Conservation (phyloP, 1,284 basidiomycete genomes). For the Tylopilus orsonianus region DNA sequence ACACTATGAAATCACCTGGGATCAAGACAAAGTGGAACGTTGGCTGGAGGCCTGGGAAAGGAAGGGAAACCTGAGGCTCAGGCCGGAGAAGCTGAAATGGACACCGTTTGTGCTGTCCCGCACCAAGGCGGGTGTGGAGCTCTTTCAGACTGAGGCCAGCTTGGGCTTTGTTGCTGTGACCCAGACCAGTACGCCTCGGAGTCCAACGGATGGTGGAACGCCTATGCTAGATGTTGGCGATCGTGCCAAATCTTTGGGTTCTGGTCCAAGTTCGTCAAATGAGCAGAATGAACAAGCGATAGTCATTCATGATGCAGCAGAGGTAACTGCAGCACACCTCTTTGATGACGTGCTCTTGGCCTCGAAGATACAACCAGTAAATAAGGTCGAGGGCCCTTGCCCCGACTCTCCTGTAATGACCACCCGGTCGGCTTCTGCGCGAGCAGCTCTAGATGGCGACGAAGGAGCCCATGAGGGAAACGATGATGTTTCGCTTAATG, state of each 20-base stretch:
- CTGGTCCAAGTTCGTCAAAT: slow-evolving; percentile 13
- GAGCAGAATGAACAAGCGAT: slow-evolving; percentile 20
- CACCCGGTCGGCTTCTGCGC: slow-evolving; percentile 21
- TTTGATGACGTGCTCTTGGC: slow-evolving; percentile 30
- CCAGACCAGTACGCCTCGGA: slow-evolving; percentile 24
- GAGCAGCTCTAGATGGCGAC: slow-evolving; percentile 13
- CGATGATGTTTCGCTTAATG: slow-evolving; percentile 7
- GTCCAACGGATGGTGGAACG: slow-evolving; percentile 25
- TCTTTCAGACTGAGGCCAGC: slow-evolving; percentile 31
- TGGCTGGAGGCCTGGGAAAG: slow-evolving; percentile 72
- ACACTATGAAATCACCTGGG: slow-evolving; percentile 78
- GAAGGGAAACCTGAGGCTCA: slow-evolving; percentile 81
- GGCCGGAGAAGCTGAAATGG: slow-evolving; percentile 90
- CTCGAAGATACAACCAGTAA: slow-evolving; percentile 21
- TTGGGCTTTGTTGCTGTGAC: slow-evolving; percentile 20
- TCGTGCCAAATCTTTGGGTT: slow-evolving; percentile 19
- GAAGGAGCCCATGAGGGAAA: slow-evolving; percentile 8
- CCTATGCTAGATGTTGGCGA: slow-evolving; percentile 24
- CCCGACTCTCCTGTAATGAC: slow-evolving; percentile 18
- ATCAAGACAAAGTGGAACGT: slow-evolving; percentile 64
- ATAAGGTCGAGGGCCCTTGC: slow-evolving; percentile 13
- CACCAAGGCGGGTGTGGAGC: slow-evolving; percentile 44
- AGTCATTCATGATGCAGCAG: slow-evolving; percentile 6
- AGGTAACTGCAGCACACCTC: slow-evolving; percentile 32
- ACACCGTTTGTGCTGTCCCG: slow-evolving; percentile 85